phyloP scores from a whole-genome alignment of 192 early-diverging fungal genomes.

The Coemansia sp. region DNA sequence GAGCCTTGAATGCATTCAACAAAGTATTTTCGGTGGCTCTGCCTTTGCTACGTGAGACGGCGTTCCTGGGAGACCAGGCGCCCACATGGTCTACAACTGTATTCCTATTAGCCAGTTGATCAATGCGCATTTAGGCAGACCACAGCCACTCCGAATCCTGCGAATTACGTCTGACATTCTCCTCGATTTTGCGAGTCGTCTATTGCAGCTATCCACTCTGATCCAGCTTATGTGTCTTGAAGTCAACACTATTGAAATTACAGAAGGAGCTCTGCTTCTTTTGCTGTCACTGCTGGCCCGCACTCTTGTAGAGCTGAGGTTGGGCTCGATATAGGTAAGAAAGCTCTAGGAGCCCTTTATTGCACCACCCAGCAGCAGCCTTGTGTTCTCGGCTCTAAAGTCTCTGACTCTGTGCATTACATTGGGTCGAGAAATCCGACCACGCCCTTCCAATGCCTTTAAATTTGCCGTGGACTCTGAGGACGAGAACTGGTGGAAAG shows the following conservation, averaged over 20 bases:
- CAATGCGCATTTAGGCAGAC: conserved; percentile 13
- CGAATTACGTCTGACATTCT: not conserved
- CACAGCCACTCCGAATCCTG: not conserved
- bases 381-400: conserved; percentile 13
- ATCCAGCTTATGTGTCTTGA: not conserved
- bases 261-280: not conserved
- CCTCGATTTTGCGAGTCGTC: not conserved
- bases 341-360: conserved; percentile 12
- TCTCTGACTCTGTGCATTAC: conserved; percentile 12
- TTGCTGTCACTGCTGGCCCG: not conserved
- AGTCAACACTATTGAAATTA: not conserved
- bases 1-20: not conserved
- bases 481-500: not conserved
- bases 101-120: conserved; percentile 16
- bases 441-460: not conserved
- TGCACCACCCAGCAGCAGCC: not conserved
- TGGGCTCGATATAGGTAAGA: not conserved
- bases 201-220: not conserved
- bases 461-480: not conserved
- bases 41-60: conserved; percentile 12
- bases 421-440: not conserved
- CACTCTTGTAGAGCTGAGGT: conserved; percentile 12
- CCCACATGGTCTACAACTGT: not conserved
- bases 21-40: not conserved
- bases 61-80: not conserved